These are phyloP conservation scores for Prunella vulgaris DNA, from an alignment of 257 asterid genomes.

Conservation along the genomic window DNA sequence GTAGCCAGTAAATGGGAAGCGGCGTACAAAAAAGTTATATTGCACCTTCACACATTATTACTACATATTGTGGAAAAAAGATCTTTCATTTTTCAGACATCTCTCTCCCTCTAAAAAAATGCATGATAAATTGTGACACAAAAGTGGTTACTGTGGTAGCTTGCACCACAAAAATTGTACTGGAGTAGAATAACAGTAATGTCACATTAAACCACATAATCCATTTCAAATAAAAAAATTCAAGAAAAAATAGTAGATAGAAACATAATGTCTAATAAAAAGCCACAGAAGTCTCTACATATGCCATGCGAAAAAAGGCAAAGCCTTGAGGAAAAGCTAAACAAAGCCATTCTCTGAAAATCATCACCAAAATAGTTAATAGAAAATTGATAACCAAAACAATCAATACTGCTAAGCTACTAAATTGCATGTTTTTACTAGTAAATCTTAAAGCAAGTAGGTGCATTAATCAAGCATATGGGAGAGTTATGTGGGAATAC, in stretches of 20 bases:
- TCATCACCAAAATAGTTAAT: background rate
- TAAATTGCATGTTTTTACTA: background rate
- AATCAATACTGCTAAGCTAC: background rate
- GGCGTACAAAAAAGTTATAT: no score
- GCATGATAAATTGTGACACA: background rate
- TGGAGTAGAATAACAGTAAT: background rate
- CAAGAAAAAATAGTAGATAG: background rate
- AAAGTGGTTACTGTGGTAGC: background rate
- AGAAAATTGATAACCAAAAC: constrained; percentile 6
- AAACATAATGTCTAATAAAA: background rate
- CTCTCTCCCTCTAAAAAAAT: background rate
- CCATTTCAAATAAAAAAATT: no score
- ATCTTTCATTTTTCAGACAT: background rate
- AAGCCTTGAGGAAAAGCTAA: no score
- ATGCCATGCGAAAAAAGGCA: background rate
- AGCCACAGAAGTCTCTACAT: background rate
- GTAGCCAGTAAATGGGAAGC: no score
- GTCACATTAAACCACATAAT: no score
- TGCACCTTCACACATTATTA: background rate
- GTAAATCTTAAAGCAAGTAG: background rate
- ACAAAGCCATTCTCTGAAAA: background rate
- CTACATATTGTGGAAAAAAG: background rate
- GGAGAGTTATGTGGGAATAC: background rate
- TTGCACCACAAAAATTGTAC: background rate
- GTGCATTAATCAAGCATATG: background rate